Base-by-base conservation (phyloP, 108 stramenopile species). In the Conticribra weissflogii region DNA sequence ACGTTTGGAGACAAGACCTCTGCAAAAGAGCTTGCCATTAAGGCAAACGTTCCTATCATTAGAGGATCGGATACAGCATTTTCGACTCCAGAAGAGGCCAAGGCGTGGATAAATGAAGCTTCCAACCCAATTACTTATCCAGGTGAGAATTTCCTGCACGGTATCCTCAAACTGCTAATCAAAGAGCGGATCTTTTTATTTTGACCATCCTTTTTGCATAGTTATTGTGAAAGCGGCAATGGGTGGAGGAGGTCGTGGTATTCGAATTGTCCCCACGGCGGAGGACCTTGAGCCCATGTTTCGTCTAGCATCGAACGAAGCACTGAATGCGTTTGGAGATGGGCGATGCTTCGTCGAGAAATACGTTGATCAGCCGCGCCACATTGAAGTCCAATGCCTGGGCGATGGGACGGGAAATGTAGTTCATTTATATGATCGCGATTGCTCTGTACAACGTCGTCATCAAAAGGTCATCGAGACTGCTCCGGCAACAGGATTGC, bases 401-500 rank as follows among this genome's bases (percentile, higher is more conserved):
- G 97, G 95, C 36, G 98, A 98, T 74, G 92, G 95, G 1, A 93
- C 86, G 0, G 98, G 98, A 23, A 82, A 94, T 51, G 96, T 96
- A 3, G 78, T 94, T 31, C 95, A 96, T 81, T 82, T 98, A 45
- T 96, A 86, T 81, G 97, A 97, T 81, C 90, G 98, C 21, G 98
- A 98, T 74, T 98, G 98, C 75, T 86, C 83, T 50, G 97, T 98
- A n/a, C 98, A 98, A 74, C 90, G 98, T 21, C 92, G 97, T 23
- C 98, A 98, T 82, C 98, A 98, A 81, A 98, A 98, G 84, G 95
- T 98, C 9, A 79, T 98, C 67, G 98, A 98, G 74, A 87, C 86
- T 29, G 97, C 97, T 3, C 98, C 98, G 16, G 92, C 96, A 16
- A 81, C 74, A 55, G 91, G 83, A 32, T 80, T 98, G 59, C 56